phyloP scores from a whole-genome alignment of 2,329 filamentous ascomycete genomes.

The Zarea fungicola region DNA sequence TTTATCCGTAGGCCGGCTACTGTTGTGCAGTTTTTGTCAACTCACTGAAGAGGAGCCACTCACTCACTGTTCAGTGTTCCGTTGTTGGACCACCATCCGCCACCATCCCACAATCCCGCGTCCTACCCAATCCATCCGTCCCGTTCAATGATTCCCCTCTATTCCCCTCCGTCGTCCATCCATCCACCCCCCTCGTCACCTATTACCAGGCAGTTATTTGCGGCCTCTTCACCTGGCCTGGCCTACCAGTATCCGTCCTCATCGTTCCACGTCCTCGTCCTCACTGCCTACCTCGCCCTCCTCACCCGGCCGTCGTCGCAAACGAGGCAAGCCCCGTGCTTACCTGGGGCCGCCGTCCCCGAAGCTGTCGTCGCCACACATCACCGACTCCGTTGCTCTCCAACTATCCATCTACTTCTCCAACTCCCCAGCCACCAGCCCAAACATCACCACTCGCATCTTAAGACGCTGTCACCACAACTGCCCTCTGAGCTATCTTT shows the following conservation, averaged over 20 bases:
- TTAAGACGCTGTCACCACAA: slow-evolving; percentile 2
- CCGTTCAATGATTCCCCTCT: too few relatives aligned
- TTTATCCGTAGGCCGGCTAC: too few relatives aligned
- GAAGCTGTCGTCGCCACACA: too few relatives aligned
- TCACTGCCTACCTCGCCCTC: not conserved
- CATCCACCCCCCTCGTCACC: slow-evolving; percentile 8
- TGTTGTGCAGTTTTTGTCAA: too few relatives aligned
- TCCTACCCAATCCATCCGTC: slow-evolving; percentile 10
- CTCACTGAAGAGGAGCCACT: not conserved
- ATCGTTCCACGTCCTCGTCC: not conserved
- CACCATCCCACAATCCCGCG: slow-evolving; percentile 7
- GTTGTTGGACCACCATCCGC: slow-evolving; percentile 1
- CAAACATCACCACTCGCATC: slow-evolving; percentile 7
- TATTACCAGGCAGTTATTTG: not conserved
- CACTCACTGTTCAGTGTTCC: not conserved
- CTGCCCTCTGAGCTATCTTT: not conserved
- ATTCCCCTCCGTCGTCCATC: slow-evolving; percentile 8
- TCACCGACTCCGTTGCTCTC: too few relatives aligned
- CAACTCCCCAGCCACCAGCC: slow-evolving; percentile 4
- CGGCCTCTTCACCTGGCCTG: not conserved
- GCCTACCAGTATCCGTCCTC: too few relatives aligned
- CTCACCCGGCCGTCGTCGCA: not conserved
- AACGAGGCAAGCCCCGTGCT: not conserved
- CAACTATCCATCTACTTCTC: not conserved
- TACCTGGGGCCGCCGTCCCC: not conserved